Evolutionary conservation across 306 rosid genomes (phyloP).

Genomic region (Ormosia semicastrata): DNA sequence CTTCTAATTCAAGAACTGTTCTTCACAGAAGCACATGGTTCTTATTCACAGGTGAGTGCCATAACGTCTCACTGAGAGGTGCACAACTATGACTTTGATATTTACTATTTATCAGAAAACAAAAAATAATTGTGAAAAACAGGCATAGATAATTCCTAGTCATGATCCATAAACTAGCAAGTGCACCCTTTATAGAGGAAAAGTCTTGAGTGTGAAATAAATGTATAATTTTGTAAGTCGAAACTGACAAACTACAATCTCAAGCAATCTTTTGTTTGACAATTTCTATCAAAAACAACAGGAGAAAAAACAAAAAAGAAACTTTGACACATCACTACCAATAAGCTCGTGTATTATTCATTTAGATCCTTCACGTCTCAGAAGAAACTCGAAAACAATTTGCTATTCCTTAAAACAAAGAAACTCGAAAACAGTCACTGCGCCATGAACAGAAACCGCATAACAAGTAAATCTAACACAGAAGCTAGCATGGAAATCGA

Average conservation of each 20-base stretch:
- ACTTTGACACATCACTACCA: not conserved
- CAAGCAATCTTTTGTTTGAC: not conserved
- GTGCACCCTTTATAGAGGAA: not conserved
- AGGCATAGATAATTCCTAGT: not conserved
- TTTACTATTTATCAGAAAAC: not conserved
- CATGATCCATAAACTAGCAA: not conserved
- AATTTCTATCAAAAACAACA: not conserved
- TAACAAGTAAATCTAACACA: not conserved
- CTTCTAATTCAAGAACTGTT: constrained; percentile 18
- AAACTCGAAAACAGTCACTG: not conserved
- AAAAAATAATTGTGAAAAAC: not conserved
- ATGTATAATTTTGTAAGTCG: not conserved
- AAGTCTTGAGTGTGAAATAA: not conserved
- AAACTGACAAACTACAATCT: not conserved
- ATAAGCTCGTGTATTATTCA: not conserved
- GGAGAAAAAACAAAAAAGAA: not conserved
- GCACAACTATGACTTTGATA: not conserved
- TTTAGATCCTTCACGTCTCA: not conserved
- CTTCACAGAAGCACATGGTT: not conserved
- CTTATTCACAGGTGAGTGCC: not conserved
- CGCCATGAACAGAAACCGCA: not conserved
- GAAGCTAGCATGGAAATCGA: not conserved
- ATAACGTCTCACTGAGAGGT: not conserved
- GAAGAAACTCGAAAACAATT: not conserved
- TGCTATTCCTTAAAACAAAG: no score